phyloP scores from a whole-genome alignment of 495 filamentous ascomycete species.

The Usnea hakonensis region DNA sequence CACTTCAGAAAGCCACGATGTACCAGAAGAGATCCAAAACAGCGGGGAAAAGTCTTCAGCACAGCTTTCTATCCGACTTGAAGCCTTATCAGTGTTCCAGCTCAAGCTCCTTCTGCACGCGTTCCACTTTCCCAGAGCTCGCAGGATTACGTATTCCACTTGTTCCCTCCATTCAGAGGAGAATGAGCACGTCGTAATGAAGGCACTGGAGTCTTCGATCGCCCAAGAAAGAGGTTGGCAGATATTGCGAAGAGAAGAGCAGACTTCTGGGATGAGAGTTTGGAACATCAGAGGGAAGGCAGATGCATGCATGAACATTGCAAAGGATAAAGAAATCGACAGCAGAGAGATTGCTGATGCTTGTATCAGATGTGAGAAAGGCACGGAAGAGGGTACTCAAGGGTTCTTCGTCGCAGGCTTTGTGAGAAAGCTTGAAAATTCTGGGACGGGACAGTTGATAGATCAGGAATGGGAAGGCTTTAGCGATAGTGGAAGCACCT shows the following conservation, averaged over 20 bases:
- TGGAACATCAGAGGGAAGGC: slow-evolving; percentile 63
- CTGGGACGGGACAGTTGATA: slow-evolving; percentile 7
- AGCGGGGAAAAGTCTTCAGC: not conserved
- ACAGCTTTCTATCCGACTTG: slow-evolving; percentile 46
- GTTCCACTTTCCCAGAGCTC: slow-evolving; percentile 69
- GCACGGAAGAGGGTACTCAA: slow-evolving; percentile 67
- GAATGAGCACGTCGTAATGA: slow-evolving; percentile 76
- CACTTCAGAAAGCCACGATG: not conserved
- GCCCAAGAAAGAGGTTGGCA: slow-evolving; percentile 68
- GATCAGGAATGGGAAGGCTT: slow-evolving; percentile 43
- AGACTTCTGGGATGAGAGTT: slow-evolving; percentile 59
- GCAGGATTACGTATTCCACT: slow-evolving; percentile 78
- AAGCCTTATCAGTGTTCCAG: slow-evolving; percentile 68
- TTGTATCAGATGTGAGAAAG: slow-evolving; percentile 74
- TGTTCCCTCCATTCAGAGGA: slow-evolving; percentile 81
- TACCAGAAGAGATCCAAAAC: slow-evolving; percentile 3
- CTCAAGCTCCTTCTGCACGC: slow-evolving; percentile 72
- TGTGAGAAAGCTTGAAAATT: slow-evolving; percentile 39
- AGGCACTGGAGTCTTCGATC: slow-evolving; percentile 55
- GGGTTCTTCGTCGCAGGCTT: slow-evolving; percentile 68
- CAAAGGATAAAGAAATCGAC: slow-evolving; percentile 28
- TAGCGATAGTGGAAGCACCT: not conserved
- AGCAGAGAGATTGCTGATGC: slow-evolving; percentile 53
- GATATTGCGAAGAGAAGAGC: slow-evolving; percentile 58
- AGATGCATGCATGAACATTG: slow-evolving; percentile 27